Base-by-base conservation (phyloP, 2,329 filamentous ascomycete genomes). In the Periconia macrospinosa region DNA sequence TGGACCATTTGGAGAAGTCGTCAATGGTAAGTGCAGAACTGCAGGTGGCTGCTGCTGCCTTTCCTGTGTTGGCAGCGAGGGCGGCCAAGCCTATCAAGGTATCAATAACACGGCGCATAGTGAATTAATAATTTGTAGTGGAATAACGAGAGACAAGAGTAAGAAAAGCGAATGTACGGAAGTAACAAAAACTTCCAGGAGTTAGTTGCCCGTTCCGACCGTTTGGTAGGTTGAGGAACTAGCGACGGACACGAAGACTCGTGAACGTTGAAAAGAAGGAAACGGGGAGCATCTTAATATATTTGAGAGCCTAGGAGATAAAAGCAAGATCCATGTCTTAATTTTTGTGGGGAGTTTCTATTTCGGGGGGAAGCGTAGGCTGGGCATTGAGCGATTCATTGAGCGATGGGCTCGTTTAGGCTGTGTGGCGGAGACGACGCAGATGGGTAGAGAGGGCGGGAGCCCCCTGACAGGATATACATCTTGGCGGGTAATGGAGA, bases 121-220 rank as follows among this genome's bases (percentile, higher is more conserved):
- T 52, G 43, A 23, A 43, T 42, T 41, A 17, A 8, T 52, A 41
- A 52, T 42, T 30, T 54, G 23, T 27, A 27, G 23, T n/a, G n/a
- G n/a, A n/a, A 47, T 54, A 71, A 65, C 61, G 68, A 71, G 56
- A 57, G 65, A 64, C 54, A 44, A 45, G 46, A 42, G 47, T 13
- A 46, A 51, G 50, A 58, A 63, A 66, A 74, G 71, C 70, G 72
- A 75, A 66, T 71, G 71, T 68, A 74, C 67, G 54, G 70, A 72
- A 70, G 68, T 62, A 63, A 60, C 41, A 50, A 58, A 59, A 62
- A 68, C 65, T 63, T 67, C 70, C 65, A 66, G 41, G 40, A 47
- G 35, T 17, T 20, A 47, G 35, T 17, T 20, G 48, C 42, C 27
- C 33, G 47, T 56, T 49, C 41, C 30, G 40, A 35, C 44, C 45